phyloP scores from a whole-genome alignment of 1,139 yeast species.

The Geotrichum histeridarum region DNA sequence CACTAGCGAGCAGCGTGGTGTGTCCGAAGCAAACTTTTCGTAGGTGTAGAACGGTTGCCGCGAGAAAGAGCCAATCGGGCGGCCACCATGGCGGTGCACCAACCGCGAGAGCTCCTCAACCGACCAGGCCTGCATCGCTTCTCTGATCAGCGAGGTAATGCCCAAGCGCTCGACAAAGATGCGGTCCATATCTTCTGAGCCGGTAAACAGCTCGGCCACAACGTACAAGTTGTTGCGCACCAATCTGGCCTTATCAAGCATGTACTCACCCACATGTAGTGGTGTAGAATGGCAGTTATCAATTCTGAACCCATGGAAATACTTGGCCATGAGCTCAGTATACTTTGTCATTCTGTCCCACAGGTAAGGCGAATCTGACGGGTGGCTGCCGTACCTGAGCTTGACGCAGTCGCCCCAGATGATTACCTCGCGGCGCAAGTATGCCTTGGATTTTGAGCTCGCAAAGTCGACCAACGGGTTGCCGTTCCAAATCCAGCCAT shows the following conservation, averaged over 20 bases:
- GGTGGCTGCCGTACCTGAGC: conserved; percentile 71
- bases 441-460: conserved; percentile 68
- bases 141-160: conserved; percentile 80
- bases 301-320: conserved; percentile 83
- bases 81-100: conserved; percentile 89
- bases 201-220: conserved; percentile 91
- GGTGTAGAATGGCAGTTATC: conserved; percentile 98
- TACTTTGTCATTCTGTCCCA: conserved; percentile 88
- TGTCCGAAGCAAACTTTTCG: conserved; percentile 20
- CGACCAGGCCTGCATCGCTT: conserved; percentile 95
- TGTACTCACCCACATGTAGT: conserved; percentile 82
- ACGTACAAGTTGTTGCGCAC: conserved; percentile 83
- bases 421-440: conserved; percentile 84
- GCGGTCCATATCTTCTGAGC: conserved; percentile 86
- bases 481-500: conserved; percentile 99
- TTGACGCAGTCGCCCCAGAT: conserved; percentile 98
- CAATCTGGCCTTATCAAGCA: conserved; percentile 81
- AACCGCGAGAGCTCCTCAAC: conserved; percentile 80
- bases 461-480: conserved; percentile 93
- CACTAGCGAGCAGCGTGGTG: conserved; percentile 41
- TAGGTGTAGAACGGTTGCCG: conserved; percentile 28
- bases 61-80: conserved; percentile 83
- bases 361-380: conserved; percentile 77
- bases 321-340: conserved; percentile 62
- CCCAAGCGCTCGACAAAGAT: conserved; percentile 87